Evolutionary conservation across 2,329 filamentous ascomycete species (phyloP).

Genomic region (Fusarium sp.): DNA sequence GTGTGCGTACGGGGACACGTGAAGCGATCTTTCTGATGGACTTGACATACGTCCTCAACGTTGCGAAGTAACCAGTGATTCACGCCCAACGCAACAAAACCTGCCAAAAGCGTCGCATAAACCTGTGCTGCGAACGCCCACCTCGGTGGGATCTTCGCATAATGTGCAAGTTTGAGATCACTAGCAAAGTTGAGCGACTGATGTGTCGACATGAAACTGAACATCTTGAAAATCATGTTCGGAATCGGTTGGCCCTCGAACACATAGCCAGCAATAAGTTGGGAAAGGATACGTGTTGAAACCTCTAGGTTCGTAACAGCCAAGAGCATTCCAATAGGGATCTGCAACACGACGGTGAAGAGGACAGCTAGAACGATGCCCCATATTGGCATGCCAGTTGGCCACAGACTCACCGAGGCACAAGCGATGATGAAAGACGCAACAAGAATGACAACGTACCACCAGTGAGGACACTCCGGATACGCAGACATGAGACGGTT

Average conservation of each 20-base stretch:
- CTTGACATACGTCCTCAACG: conserved; percentile 67
- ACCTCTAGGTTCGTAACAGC: conserved; percentile 66
- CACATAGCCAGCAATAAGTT: conserved; percentile 74
- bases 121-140: conserved; percentile 65
- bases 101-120: conserved; percentile 62
- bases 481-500: conserved; percentile 48
- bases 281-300: conserved; percentile 72
- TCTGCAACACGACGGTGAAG: conserved; percentile 61
- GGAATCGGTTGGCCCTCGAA: conserved; percentile 71
- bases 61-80: conserved; percentile 67
- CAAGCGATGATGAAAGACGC: conserved; percentile 55
- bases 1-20: conserved; percentile 58
- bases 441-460: conserved; percentile 59
- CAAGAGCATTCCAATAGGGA: conserved; percentile 66
- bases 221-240: conserved; percentile 79
- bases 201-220: conserved; percentile 69
- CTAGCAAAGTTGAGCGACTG: conserved; percentile 68
- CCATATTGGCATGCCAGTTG: conserved; percentile 62
- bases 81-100: conserved; percentile 65
- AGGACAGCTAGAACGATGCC: conserved; percentile 60
- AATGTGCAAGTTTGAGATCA: conserved; percentile 71
- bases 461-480: conserved; percentile 62
- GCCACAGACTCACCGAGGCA: conserved; percentile 56
- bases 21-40: conserved; percentile 60
- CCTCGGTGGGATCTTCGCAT: conserved; percentile 67